A percentile compares a stretch with the other conserved stretches of the same genome.
phyloP scores from a whole-genome alignment of 2,329 filamentous ascomycete species.

The Alternaria triticina region DNA sequence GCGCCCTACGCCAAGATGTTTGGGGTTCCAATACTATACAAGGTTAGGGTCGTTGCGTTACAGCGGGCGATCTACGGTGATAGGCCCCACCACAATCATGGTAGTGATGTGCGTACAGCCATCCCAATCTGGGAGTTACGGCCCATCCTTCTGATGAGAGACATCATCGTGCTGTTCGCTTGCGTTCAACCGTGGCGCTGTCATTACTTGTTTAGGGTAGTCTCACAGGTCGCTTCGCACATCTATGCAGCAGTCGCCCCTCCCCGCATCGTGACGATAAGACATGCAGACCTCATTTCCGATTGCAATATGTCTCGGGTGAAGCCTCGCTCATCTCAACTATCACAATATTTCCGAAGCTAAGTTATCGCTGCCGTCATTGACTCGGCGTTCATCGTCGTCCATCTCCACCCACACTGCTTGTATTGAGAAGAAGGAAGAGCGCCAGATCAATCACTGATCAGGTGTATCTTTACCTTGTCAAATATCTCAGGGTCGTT shows the following conservation, averaged over 20 bases:
- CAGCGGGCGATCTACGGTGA: constrained; percentile 24
- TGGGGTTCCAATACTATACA: constrained; percentile 43
- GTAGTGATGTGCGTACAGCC: constrained; percentile 22
- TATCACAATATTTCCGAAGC: neutral
- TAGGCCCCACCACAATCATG: constrained; percentile 27
- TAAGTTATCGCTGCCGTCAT: neutral
- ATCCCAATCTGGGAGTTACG: constrained; percentile 11
- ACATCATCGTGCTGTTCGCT: constrained; percentile 3
- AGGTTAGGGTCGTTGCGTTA: constrained; percentile 34
- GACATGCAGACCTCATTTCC: neutral
- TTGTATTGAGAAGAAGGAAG: neutral
- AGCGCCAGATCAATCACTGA: neutral
- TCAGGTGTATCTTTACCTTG: neutral
- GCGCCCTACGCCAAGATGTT: constrained; percentile 22
- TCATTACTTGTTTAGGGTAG: constrained; percentile 17
- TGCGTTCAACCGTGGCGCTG: constrained; percentile 7
- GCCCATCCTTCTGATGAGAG: constrained; percentile 1
- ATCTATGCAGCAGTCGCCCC: constrained; percentile 19
- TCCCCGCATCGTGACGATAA: constrained; percentile 20
- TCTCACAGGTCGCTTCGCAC: constrained; percentile 6
- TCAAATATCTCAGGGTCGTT: neutral
- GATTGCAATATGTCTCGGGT: neutral
- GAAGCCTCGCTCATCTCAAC: neutral
- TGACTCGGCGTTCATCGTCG: neutral
- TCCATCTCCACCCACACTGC: neutral